Percentiles rank a stretch among this genome's conserved stretches.
phyloP scores from a whole-genome alignment of 192 early-diverging fungal species.

The Mortierella claussenii region DNA sequence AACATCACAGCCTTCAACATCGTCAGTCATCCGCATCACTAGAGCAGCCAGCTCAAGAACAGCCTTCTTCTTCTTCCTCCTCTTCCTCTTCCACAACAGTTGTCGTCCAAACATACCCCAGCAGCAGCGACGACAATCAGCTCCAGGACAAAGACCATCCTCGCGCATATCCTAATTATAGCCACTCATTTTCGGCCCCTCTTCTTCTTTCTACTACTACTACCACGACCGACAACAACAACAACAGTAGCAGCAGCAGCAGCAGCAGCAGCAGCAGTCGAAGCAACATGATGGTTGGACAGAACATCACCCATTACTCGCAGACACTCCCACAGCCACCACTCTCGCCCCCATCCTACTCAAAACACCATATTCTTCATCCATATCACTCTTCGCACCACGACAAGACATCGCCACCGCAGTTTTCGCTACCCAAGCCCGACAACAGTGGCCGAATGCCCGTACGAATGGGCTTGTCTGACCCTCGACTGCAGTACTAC shows the following conservation, averaged over 20 bases:
- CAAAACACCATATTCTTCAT: conserved; percentile 3
- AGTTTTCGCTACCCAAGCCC: neutral
- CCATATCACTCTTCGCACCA: neutral
- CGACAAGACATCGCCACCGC: neutral
- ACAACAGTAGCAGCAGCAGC: neutral
- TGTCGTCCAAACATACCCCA: no score
- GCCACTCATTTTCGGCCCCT: neutral
- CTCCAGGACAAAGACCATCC: neutral
- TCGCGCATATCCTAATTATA: conserved; percentile 2
- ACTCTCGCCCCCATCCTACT: neutral
- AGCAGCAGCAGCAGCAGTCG: neutral
- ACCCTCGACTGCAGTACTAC: conserved; percentile 15
- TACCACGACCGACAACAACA: neutral
- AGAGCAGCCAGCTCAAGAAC: no score
- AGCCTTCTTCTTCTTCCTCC: no score
- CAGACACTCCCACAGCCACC: conserved; percentile 11
- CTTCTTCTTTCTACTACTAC: neutral
- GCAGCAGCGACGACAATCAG: neutral
- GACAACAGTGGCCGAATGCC: conserved; percentile 3
- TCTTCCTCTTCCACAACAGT: neutral
- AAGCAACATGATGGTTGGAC: conserved; percentile 15
- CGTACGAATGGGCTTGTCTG: conserved; percentile 16
- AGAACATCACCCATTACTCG: conserved; percentile 9
- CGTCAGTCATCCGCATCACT: no score
- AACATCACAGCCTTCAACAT: no score